Evolutionary conservation across 2,329 filamentous ascomycete genomes (phyloP).

Genomic region (Cercospora zeina): DNA sequence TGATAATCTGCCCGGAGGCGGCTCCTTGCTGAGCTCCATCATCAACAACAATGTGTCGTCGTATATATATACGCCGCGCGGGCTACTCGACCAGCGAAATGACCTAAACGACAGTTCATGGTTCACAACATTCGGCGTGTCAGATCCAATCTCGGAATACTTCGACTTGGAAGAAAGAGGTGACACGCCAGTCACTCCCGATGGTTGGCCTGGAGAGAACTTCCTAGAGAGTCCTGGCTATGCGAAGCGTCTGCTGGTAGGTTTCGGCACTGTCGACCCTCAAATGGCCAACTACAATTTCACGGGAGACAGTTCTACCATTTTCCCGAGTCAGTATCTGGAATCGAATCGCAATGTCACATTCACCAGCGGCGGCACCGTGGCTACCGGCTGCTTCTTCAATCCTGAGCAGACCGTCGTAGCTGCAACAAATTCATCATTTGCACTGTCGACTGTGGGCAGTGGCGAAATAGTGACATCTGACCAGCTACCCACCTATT

Average conservation of each 20-base stretch:
- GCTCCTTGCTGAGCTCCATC: constrained; percentile 50
- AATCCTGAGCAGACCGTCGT: constrained; percentile 45
- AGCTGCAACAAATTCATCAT: constrained; percentile 54
- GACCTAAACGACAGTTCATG: constrained; percentile 57
- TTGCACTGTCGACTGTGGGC: constrained; percentile 46
- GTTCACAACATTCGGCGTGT: constrained; percentile 49
- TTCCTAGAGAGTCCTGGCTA: constrained; percentile 56
- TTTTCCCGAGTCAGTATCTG: constrained; percentile 56
- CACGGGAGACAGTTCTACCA: constrained; percentile 50
- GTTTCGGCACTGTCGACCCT: constrained; percentile 58
- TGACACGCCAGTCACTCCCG: constrained; percentile 49
- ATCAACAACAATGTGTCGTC: constrained; percentile 52
- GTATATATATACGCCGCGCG: constrained; percentile 57
- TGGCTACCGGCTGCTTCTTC: constrained; percentile 59
- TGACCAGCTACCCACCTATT: constrained; percentile 1
- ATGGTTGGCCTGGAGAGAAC: constrained; percentile 65
- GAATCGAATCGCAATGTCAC: constrained; percentile 42
- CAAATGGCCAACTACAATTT: constrained; percentile 60
- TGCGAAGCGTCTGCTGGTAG: constrained; percentile 56
- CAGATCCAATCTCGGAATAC: constrained; percentile 55
- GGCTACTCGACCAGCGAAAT: constrained; percentile 53
- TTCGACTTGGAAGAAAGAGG: constrained; percentile 47
- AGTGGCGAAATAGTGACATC: constrained; percentile 20
- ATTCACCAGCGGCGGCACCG: constrained; percentile 42
- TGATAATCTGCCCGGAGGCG: constrained; percentile 47